phyloP scores from a whole-genome alignment of 1,284 basidiomycete genomes.

The Bjerkandera adusta region DNA sequence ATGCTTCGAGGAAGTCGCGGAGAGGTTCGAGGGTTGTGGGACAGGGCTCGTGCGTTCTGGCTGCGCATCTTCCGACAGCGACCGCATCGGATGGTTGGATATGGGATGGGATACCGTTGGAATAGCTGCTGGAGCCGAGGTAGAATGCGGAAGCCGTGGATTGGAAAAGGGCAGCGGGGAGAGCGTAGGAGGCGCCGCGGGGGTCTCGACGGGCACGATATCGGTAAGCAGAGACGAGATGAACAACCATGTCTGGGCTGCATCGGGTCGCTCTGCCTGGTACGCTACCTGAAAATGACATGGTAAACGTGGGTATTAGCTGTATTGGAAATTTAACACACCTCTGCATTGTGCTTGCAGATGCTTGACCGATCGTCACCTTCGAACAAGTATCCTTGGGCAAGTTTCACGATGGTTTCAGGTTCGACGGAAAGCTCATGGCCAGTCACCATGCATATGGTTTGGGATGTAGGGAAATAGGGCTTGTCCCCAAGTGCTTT shows the following conservation, averaged over 20 bases:
- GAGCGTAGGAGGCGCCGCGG: conserved; percentile 23
- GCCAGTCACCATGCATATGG: conserved; percentile 46
- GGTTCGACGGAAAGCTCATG: conserved; percentile 39
- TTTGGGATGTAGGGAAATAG: conserved; percentile 49
- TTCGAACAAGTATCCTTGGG: conserved; percentile 65
- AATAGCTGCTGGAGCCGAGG: conserved; percentile 43
- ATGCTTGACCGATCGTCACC: conserved; percentile 49
- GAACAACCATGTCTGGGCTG: conserved; percentile 70
- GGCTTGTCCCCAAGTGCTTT: conserved; percentile 55
- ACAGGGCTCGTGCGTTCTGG: conserved; percentile 17
- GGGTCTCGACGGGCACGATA: conserved; percentile 36
- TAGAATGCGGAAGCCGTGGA: conserved; percentile 36
- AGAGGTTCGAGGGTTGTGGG: conserved; percentile 1
- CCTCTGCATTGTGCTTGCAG: conserved; percentile 61
- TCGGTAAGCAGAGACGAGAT: conserved; percentile 58
- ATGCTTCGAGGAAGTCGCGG: neutral
- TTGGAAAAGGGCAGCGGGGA: conserved; percentile 20
- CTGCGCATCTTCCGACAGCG: conserved; percentile 20
- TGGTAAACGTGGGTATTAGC: neutral
- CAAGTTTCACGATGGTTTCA: conserved; percentile 59
- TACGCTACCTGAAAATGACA: conserved; percentile 50
- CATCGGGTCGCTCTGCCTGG: conserved; percentile 55
- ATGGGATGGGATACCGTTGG: conserved; percentile 23
- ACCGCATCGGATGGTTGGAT: conserved; percentile 14
- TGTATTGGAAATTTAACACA: conserved; percentile 26